These are phyloP conservation scores for Alternaria solani DNA, from an alignment of 2,329 filamentous ascomycete species.

Conservation along the genomic window DNA sequence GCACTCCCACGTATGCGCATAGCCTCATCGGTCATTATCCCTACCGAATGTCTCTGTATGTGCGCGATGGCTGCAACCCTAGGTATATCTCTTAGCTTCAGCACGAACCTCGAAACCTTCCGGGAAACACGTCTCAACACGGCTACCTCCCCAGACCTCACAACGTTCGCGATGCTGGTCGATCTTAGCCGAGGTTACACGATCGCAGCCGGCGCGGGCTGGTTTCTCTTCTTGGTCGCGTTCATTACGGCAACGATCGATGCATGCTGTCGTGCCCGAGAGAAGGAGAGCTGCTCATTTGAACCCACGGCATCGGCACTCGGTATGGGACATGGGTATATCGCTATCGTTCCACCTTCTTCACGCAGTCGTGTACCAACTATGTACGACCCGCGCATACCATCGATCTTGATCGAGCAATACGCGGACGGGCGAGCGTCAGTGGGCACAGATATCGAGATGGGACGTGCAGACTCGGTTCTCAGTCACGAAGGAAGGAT, in stretches of 20 bases:
- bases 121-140: constrained; percentile 22
- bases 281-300: constrained; percentile 37
- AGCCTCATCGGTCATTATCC: constrained; percentile 27
- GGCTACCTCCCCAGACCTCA: constrained; percentile 24
- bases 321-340: constrained; percentile 38
- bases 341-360: constrained; percentile 23
- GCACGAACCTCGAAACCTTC: constrained; percentile 23
- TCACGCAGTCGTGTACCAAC: constrained; percentile 30
- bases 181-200: constrained; percentile 32
- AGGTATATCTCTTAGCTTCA: constrained; percentile 31
- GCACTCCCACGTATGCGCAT: constrained; percentile 27
- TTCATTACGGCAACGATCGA: constrained; percentile 27
- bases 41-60: constrained; percentile 34
- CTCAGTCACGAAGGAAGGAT: constrained; percentile 20
- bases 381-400: constrained; percentile 34
- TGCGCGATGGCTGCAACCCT: constrained; percentile 34
- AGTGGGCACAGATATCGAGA: constrained; percentile 12
- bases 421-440: constrained; percentile 28
- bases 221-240: constrained; percentile 26
- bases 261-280: constrained; percentile 22
- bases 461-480: constrained; percentile 26
- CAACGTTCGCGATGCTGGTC: constrained; percentile 29
- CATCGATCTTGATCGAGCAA: constrained; percentile 16
- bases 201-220: constrained; percentile 26
- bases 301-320: constrained; percentile 42